Percentiles rank a stretch among this genome's conserved stretches.
phyloP scores from a whole-genome alignment of 345 rosid species.

The Linum lewisii region DNA sequence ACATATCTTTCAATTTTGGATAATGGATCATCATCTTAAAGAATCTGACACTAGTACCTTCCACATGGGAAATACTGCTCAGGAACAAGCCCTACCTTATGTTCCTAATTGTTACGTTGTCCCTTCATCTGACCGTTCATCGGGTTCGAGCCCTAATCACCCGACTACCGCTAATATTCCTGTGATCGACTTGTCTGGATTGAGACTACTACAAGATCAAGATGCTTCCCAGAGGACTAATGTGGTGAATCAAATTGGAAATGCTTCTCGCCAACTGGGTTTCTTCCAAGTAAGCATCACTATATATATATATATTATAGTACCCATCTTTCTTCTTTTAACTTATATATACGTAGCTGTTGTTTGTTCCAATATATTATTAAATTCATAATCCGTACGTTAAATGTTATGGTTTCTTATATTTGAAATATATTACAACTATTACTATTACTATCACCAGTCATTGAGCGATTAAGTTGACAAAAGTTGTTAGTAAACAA shows the following conservation, averaged over 20 bases:
- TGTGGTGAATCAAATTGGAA: constrained; percentile 29
- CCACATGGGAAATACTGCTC: constrained; percentile 36
- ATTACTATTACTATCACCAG: too few relatives aligned
- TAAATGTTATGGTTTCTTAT: too few relatives aligned
- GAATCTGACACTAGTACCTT: constrained; percentile 14
- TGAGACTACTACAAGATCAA: constrained; percentile 23
- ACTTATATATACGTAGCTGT: not conserved
- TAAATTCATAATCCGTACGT: too few relatives aligned
- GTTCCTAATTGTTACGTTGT: constrained; percentile 29
- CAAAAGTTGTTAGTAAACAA: too few relatives aligned
- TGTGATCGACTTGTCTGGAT: constrained; percentile 34
- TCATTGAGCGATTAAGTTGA: too few relatives aligned
- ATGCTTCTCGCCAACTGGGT: constrained; percentile 35
- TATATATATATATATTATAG: not conserved
- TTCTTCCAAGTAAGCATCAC: constrained; percentile 43
- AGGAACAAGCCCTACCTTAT: constrained; percentile 32
- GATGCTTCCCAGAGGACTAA: constrained; percentile 19
- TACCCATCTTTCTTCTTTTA: not conserved
- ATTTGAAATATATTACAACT: too few relatives aligned
- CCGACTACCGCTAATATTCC: constrained; percentile 24
- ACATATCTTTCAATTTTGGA: too few relatives aligned
- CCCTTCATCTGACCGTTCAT: constrained; percentile 24
- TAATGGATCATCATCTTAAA: too few relatives aligned
- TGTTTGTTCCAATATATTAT: not conserved
- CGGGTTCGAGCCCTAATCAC: constrained; percentile 15